These are phyloP conservation scores for Microdochium bolleyi DNA, from an alignment of 2,329 filamentous ascomycete genomes.

Conservation along the genomic window DNA sequence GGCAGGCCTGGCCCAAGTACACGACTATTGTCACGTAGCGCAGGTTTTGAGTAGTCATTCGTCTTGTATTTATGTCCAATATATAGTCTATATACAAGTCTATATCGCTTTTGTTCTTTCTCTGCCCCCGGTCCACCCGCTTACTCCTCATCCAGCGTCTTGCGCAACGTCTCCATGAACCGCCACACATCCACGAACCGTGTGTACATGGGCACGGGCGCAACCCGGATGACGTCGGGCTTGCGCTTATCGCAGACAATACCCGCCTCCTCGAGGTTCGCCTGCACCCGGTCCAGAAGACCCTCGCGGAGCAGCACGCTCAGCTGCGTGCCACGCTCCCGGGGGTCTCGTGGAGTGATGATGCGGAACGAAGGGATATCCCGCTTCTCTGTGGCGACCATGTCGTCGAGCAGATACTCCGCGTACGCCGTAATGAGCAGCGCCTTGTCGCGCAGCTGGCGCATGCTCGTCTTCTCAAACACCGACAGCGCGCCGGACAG, in stretches of 20 bases:
- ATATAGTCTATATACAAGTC: neutral
- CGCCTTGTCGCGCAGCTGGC: constrained; percentile 61
- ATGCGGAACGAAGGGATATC: constrained; percentile 41
- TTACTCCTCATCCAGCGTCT: neutral
- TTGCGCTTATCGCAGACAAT: constrained; percentile 78
- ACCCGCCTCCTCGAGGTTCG: constrained; percentile 56
- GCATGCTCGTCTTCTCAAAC: constrained; percentile 65
- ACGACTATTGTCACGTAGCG: too few relatives aligned
- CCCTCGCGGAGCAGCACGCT: constrained; percentile 63
- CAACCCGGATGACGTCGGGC: constrained; percentile 77
- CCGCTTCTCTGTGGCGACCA: constrained; percentile 21
- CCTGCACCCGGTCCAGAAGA: constrained; percentile 60
- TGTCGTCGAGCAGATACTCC: constrained; percentile 52
- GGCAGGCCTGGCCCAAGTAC: too few relatives aligned
- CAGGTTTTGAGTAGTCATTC: too few relatives aligned
- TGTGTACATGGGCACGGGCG: constrained; percentile 80
- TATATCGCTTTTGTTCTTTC: neutral
- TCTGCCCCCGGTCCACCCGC: neutral
- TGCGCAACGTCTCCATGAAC: constrained; percentile 27
- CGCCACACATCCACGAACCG: constrained; percentile 62
- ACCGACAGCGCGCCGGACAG: constrained; percentile 66
- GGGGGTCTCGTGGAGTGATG: constrained; percentile 62
- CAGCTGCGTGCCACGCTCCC: constrained; percentile 68
- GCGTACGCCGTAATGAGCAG: constrained; percentile 69
- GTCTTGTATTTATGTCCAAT: neutral